phyloP scores from a whole-genome alignment of 768 basidiomycete genomes.

The Mycena galericulata region DNA sequence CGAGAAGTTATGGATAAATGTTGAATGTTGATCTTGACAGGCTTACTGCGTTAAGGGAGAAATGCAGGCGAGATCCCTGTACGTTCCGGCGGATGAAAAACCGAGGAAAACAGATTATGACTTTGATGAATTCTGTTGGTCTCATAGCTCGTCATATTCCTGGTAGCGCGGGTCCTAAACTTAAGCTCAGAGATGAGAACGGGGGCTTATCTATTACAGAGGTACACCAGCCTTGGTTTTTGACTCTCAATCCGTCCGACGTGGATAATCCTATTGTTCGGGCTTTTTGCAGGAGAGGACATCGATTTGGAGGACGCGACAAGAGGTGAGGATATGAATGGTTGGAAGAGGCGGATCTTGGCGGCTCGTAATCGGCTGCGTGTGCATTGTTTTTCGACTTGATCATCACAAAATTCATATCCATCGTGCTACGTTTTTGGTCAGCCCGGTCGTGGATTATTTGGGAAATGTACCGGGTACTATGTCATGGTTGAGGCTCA shows the following conservation, averaged over 20 bases:
- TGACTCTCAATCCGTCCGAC: constrained; percentile 42
- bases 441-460: not conserved
- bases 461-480: constrained; percentile 7
- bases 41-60: not conserved
- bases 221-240: constrained; percentile 37
- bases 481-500: constrained; percentile 40
- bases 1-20: not conserved
- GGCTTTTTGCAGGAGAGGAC: constrained; percentile 29
- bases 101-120: not conserved
- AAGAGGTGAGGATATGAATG: not conserved
- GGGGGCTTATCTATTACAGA: constrained; percentile 22
- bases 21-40: not conserved
- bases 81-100: not conserved
- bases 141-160: constrained; percentile 29
- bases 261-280: constrained; percentile 33
- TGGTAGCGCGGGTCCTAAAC: constrained; percentile 37
- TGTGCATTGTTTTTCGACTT: not conserved
- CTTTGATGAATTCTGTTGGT: not conserved
- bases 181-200: constrained; percentile 34
- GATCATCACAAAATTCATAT: not conserved
- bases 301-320: not conserved
- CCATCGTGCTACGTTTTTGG: not conserved
- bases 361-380: not conserved
- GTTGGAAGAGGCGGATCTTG: not conserved
- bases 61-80: not conserved